phyloP scores from a whole-genome alignment of 2,329 filamentous ascomycete species.

The Botrytis porri region DNA sequence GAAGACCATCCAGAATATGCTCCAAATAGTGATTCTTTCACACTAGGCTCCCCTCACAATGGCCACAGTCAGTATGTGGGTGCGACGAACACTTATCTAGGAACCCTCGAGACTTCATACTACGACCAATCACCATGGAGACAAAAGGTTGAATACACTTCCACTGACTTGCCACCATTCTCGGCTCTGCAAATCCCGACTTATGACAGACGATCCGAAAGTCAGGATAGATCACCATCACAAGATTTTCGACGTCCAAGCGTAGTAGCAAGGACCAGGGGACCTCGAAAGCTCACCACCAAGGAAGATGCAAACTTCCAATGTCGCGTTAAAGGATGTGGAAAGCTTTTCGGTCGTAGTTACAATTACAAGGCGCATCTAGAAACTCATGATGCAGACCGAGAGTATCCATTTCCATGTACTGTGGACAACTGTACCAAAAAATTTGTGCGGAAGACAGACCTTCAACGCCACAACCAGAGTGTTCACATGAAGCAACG shows the following conservation, averaged over 20 bases:
- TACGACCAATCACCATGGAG: conserved; percentile 32
- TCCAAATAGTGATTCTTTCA: conserved; percentile 28
- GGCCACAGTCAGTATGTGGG: conserved; percentile 29
- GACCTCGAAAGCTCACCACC: conserved; percentile 55
- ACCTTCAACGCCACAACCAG: conserved; percentile 62
- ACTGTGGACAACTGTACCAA: conserved; percentile 62
- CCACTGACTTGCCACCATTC: conserved; percentile 33
- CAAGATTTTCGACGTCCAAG: conserved; percentile 26
- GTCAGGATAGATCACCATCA: conserved; percentile 26
- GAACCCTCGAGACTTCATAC: conserved; percentile 33
- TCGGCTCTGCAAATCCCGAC: conserved; percentile 32
- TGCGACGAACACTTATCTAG: conserved; percentile 31
- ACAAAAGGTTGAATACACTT: conserved; percentile 33
- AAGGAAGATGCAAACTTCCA: conserved; percentile 68
- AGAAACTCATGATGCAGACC: conserved; percentile 75
- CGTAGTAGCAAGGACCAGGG: conserved; percentile 33
- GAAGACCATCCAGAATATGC: conserved; percentile 36
- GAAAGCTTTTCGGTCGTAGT: conserved; percentile 74
- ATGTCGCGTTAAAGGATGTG: conserved; percentile 67
- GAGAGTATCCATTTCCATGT: conserved; percentile 70
- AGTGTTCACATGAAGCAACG: conserved; percentile 72
- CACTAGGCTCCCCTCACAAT: conserved; percentile 33
- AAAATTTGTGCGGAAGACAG: conserved; percentile 79
- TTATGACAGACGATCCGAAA: conserved; percentile 34
- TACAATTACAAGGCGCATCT: conserved; percentile 88